Evolutionary conservation across 1,284 basidiomycete genomes (phyloP), one percentile per base, ranked within the genome.

Genomic region (Sutorius eximius): DNA sequence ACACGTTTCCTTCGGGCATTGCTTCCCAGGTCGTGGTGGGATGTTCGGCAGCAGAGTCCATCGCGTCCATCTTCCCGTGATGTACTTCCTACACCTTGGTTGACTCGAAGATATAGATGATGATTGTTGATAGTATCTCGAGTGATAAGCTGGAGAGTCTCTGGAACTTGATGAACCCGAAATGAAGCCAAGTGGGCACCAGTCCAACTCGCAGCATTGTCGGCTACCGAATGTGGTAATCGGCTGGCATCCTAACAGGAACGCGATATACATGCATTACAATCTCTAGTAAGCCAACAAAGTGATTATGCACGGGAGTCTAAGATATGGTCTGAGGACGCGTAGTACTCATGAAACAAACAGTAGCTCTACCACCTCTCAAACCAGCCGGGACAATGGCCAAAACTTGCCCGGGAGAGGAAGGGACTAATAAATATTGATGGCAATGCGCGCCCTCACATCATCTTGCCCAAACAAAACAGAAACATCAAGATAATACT

Each of bases 21-120:
- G 90, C 80, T 68, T 91, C 82, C 90, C 89, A 92, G 74, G 83
- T 80, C 41, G 82, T 68, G 4, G 89, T 90, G 6, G 90, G 90
- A 62, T 90, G 87, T 51, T 87, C 83, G 20, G 77, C 67, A 73
- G 81, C 80, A 1, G 61, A 15, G 18, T 72, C 67, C 67, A 71
- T 72, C 45, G 36, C 11, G 49, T 48, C 44, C 37, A 27, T 49
- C 27, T 49, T 57, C 27, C 37, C 32, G 55, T 12, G 8, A 20
- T 20, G 37, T 34, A n/a, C 18, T 27, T 7, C 20, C 6, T 20
- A 18, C 33, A 5, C 1, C 18, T 15, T 37, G 4, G 45, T 45
- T 24, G 30, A 40, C 8, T 41, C 9, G 30, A 34, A 16, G 30
- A 29, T 22, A 22, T 38, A 12, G 20, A 43, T 20, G n/a, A 20